These are phyloP conservation scores for Blastocystis sp. DNA, from an alignment of 352 stramenopile species.

Conservation along the genomic window DNA sequence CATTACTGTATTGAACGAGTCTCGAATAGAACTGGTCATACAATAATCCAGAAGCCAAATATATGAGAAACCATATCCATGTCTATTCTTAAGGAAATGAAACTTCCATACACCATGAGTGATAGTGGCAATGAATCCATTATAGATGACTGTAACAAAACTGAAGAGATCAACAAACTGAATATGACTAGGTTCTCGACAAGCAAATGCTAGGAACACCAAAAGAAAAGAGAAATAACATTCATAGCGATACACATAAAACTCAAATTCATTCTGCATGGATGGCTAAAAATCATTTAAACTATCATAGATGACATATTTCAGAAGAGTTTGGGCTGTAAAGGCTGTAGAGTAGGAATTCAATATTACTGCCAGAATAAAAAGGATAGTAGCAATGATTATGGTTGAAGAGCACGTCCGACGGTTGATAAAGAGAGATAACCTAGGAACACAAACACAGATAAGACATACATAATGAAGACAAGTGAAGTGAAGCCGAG, in stretches of 20 bases:
- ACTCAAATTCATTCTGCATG: constrained; percentile 41
- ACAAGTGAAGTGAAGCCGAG: constrained; percentile 20
- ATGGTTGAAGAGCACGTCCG: neutral
- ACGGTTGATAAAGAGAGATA: constrained; percentile 42
- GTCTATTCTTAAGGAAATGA: neutral
- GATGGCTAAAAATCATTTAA: neutral
- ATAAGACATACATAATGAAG: neutral
- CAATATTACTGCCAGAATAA: neutral
- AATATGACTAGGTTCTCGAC: neutral
- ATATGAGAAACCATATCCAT: neutral
- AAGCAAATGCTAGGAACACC: neutral
- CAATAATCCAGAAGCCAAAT: neutral
- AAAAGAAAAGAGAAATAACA: neutral
- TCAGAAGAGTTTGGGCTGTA: neutral
- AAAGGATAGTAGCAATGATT: constrained; percentile 17
- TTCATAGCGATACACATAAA: constrained; percentile 16
- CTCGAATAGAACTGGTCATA: neutral
- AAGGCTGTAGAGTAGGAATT: constrained; percentile 19
- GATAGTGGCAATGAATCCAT: neutral
- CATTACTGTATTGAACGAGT: constrained; percentile 25
- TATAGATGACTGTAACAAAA: neutral
- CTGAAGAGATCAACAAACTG: constrained; percentile 21
- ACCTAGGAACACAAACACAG: neutral
- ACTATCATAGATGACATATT: neutral
- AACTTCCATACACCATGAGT: neutral